These are phyloP conservation scores for Breynia disticha DNA, from an alignment of 441 rosid species.

Conservation along the genomic window DNA sequence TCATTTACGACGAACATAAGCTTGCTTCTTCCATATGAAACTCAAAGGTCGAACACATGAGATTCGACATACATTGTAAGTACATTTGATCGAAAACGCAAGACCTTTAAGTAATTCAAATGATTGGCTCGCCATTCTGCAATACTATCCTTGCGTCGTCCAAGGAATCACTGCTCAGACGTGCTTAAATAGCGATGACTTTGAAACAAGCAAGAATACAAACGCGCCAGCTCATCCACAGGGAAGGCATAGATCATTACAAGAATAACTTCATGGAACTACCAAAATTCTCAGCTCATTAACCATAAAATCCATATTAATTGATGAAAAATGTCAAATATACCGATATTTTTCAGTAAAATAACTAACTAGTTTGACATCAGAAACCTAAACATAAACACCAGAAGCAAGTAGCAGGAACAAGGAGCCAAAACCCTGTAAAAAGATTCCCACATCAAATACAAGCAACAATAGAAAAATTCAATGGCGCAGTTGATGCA, in stretches of 20 bases:
- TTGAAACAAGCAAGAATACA: conserved; percentile 19
- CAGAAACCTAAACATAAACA: conserved; percentile 52
- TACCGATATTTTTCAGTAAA: conserved; percentile 10
- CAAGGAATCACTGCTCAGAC: too few relatives aligned
- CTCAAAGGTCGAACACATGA: too few relatives aligned
- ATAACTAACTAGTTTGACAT: conserved; percentile 7
- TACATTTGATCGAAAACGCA: too few relatives aligned
- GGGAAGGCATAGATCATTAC: background rate
- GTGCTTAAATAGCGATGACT: conserved; percentile 6
- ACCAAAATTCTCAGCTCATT: conserved; percentile 7
- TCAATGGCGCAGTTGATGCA: background rate
- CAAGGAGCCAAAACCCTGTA: conserved; percentile 92
- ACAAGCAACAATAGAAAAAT: conserved; percentile 9
- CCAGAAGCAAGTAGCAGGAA: conserved; percentile 88
- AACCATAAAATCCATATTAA: conserved; percentile 5
- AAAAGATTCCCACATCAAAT: conserved; percentile 5
- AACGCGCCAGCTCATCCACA: background rate
- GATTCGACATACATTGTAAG: too few relatives aligned
- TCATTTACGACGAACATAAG: too few relatives aligned
- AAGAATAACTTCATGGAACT: conserved; percentile 3
- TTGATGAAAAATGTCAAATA: conserved; percentile 9
- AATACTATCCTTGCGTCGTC: too few relatives aligned
- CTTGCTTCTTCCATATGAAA: too few relatives aligned
- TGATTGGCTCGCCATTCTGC: too few relatives aligned
- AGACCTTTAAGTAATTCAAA: too few relatives aligned